A percentile compares a stretch with the other conserved stretches of the same genome.
These are phyloP conservation scores for Suillus americanus DNA, from an alignment of 768 basidiomycete species.

Conservation along the genomic window DNA sequence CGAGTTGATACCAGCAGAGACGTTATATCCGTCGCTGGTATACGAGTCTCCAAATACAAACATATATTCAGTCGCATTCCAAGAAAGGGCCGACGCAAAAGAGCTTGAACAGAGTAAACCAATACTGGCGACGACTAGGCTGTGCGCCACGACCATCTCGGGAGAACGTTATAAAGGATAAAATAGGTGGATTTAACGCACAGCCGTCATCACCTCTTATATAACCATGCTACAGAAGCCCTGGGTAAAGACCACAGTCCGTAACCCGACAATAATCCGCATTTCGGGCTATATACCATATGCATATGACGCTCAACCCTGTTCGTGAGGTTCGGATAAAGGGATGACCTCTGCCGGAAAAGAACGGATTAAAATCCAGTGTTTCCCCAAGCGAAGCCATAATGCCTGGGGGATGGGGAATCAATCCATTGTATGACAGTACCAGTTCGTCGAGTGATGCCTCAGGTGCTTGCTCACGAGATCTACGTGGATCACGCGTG, in stretches of 20 bases:
- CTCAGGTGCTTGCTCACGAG: not conserved
- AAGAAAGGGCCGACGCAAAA: slow-evolving; percentile 33
- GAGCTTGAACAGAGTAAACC: slow-evolving; percentile 10
- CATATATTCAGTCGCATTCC: slow-evolving; percentile 54
- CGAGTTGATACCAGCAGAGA: slow-evolving; percentile 54
- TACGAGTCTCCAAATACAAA: slow-evolving; percentile 69
- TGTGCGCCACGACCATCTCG: slow-evolving; percentile 14
- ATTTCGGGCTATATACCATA: not conserved
- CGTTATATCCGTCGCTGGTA: slow-evolving; percentile 57
- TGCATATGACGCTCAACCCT: not conserved
- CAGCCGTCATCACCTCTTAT: slow-evolving; percentile 4
- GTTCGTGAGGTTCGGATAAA: not conserved
- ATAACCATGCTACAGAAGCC: not conserved
- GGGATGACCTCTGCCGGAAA: not conserved
- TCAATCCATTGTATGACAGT: not conserved
- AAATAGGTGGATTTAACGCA: not conserved
- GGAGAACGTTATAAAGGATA: not conserved
- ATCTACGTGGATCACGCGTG: not conserved
- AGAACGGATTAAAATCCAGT: not conserved
- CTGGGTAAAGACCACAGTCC: not conserved
- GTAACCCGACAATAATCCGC: not conserved
- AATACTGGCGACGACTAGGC: slow-evolving; percentile 6
- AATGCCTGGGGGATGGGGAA: not conserved
- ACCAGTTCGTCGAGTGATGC: not conserved
- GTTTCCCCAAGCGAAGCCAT: not conserved